A percentile compares a stretch with the other conserved stretches of the same genome.
Conservation (phyloP, 2,329 filamentous ascomycete species). For the Endothia cerciana region DNA sequence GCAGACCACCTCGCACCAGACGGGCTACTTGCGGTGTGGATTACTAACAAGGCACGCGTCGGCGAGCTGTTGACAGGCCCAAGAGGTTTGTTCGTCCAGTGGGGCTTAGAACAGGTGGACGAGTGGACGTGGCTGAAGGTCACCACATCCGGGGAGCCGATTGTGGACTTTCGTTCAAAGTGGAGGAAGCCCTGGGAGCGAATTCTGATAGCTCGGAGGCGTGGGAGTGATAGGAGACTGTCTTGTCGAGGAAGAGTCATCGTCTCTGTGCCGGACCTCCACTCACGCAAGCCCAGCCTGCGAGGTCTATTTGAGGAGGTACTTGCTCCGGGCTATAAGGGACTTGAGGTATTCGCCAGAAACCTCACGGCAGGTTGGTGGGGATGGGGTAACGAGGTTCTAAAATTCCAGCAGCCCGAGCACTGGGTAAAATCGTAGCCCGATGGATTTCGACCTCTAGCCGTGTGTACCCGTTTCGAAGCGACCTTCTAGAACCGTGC, state of each 20-base stretch:
- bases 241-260: slow-evolving; percentile 59
- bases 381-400: slow-evolving; percentile 75
- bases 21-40: slow-evolving; percentile 72
- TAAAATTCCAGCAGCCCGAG: slow-evolving; percentile 67
- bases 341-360: slow-evolving; percentile 77
- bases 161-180: slow-evolving; percentile 60
- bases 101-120: slow-evolving; percentile 67
- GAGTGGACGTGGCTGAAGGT: slow-evolving; percentile 84
- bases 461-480: slow-evolving; percentile 9
- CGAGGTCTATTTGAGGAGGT: slow-evolving; percentile 61
- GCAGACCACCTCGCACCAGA: slow-evolving; percentile 54
- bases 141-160: slow-evolving; percentile 65
- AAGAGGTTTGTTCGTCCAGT: slow-evolving; percentile 60
- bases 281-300: slow-evolving; percentile 79
- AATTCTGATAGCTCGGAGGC: slow-evolving; percentile 62
- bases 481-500: slow-evolving; percentile 12
- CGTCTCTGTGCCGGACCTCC: slow-evolving; percentile 72
- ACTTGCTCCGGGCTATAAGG: slow-evolving; percentile 55
- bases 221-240: slow-evolving; percentile 31
- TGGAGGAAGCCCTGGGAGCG: slow-evolving; percentile 81
- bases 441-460: slow-evolving; percentile 29
- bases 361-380: slow-evolving; percentile 77
- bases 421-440: slow-evolving; percentile 47
- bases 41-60: slow-evolving; percentile 72
- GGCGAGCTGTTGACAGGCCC: slow-evolving; percentile 57